Base-by-base conservation (phyloP, 371 early-diverging fungal species). In the Saksenaea oblongispora region DNA sequence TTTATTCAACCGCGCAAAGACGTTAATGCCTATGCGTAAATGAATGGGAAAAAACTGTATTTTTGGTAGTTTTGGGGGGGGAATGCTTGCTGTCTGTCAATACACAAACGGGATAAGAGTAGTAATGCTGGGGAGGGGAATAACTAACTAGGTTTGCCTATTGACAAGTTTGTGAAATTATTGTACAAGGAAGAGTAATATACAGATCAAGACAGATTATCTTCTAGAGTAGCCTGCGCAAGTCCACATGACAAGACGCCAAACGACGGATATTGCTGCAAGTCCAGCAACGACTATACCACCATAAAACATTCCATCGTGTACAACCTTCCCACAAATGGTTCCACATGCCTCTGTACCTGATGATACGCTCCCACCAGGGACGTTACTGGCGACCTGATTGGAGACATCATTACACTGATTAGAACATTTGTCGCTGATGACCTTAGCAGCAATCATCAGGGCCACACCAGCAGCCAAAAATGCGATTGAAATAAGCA, bases 271-370 rank as follows among this genome's bases (percentile, higher is more conserved):
- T 22, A 74, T 58, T 11, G 65, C 74, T 9, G 70, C 67, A 27
- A 74, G 60, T 5, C 64, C 67, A 3, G 74, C 56, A 24, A 74
- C 63, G 27, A 59, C 74, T 36, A 70, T 67, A 34, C 74, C 74
- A 34, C 64, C 61, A 53, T 70, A 74, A 41, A 70, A 63, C 44
- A 74, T 17, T 27, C 51, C 70, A 56, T 70, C 70, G 42, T 70
- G 70, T 15, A 70, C 66, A 13, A 65, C 63, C 31, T 70, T 70
- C 55, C 58, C 63, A 63, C 70, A 70, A 47, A 70, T 63, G n/a
- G 70, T 63, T 27, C 39, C 66, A 58, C 70, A 70, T 15, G 62
- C 37, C 17, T 22, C 18, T 17, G 51, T 41, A 10, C 51, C 51
- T 17, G 51, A 47, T 22, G 51, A 47, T 47, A 8, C 51, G 22